phyloP scores from a whole-genome alignment of 2,329 filamentous ascomycete genomes.

The Fusarium pilosicola region DNA sequence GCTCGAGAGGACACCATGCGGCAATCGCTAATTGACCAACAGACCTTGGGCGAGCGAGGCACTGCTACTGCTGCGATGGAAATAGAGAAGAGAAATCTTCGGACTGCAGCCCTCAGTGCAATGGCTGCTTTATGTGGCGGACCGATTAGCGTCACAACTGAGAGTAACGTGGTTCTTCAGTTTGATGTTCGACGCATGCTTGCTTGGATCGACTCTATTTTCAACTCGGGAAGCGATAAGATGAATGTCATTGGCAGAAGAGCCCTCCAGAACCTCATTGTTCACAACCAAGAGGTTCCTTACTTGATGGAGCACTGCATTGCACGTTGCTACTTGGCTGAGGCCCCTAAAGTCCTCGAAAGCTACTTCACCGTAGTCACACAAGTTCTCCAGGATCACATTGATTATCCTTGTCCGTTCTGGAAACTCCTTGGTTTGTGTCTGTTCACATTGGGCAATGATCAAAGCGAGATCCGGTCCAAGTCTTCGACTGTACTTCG shows the following conservation, averaged over 20 bases:
- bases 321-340: constrained; percentile 86
- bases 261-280: constrained; percentile 87
- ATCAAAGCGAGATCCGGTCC: constrained; percentile 86
- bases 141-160: constrained; percentile 86
- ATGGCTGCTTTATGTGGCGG: constrained; percentile 94
- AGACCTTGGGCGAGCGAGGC: constrained; percentile 78
- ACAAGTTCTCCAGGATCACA: constrained; percentile 83
- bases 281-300: constrained; percentile 88
- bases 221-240: constrained; percentile 89
- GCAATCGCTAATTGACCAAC: constrained; percentile 83
- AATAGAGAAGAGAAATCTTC: constrained; percentile 93
- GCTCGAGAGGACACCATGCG: constrained; percentile 88
- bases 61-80: constrained; percentile 91
- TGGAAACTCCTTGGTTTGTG: constrained; percentile 92
- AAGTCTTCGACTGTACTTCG: constrained; percentile 86
- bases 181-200: constrained; percentile 95
- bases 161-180: constrained; percentile 85
- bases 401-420: constrained; percentile 85
- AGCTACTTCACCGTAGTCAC: constrained; percentile 96
- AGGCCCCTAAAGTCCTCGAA: constrained; percentile 83
- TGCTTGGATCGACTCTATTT: constrained; percentile 94
- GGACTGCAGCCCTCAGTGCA: constrained; percentile 89
- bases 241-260: constrained; percentile 90
- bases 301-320: constrained; percentile 91
- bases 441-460: constrained; percentile 91